phyloP scores from a whole-genome alignment of 306 rosid species.

The Vicia villosa region DNA sequence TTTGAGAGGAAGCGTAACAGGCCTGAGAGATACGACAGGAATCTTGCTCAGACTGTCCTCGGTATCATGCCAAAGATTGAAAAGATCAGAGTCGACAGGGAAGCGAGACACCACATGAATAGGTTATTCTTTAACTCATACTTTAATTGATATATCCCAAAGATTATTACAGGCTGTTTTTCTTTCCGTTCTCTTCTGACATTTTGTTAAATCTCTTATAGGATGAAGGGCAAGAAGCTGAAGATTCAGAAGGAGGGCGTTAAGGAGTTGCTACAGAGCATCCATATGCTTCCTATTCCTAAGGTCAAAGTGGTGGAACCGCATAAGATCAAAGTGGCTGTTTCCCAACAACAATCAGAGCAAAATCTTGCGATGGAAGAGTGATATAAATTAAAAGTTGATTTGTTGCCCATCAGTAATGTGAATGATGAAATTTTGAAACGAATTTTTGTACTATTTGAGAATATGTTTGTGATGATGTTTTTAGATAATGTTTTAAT shows the following conservation, averaged over 20 bases:
- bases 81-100: slow-evolving; percentile 61
- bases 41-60: slow-evolving; percentile 48
- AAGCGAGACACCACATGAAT: slow-evolving; percentile 45
- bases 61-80: slow-evolving; percentile 73
- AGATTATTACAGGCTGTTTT: background rate
- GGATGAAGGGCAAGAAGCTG: slow-evolving; percentile 54
- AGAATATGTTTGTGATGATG: background rate
- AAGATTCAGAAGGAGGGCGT: slow-evolving; percentile 41
- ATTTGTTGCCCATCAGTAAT: background rate
- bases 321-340: slow-evolving; percentile 46
- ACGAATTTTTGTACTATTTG: slow-evolving; percentile 11
- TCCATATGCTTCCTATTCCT: slow-evolving; percentile 15
- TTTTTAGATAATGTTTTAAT: background rate
- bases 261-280: slow-evolving; percentile 54
- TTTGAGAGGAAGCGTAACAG: slow-evolving; percentile 94
- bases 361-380: slow-evolving; percentile 66
- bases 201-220: slow-evolving; percentile 35
- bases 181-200: slow-evolving; percentile 20
- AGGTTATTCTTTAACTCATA: slow-evolving; percentile 51
- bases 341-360: slow-evolving; percentile 42
- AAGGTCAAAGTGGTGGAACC: too few species aligned
- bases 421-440: slow-evolving; percentile 14
- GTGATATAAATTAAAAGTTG: slow-evolving; percentile 38
- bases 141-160: background rate
- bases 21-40: slow-evolving; percentile 89